A percentile compares a stretch with the other conserved stretches of the same genome.
Conservation (phyloP, 2,329 filamentous ascomycete species). For the Aspergillus texensis region DNA sequence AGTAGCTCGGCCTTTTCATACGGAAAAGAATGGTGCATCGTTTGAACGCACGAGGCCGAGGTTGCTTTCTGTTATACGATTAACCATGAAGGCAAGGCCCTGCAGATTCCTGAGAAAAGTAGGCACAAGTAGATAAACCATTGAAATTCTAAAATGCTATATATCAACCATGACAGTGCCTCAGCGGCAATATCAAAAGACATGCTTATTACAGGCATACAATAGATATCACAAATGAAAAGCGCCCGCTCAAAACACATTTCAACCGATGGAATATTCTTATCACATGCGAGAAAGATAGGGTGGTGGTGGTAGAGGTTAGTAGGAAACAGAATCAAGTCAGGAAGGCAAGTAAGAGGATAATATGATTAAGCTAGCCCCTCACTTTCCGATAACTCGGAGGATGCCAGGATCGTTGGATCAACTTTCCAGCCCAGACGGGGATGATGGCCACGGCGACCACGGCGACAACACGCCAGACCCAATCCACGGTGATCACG, state of each 20-base stretch:
- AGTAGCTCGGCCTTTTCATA: too few species aligned
- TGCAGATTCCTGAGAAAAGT: background rate
- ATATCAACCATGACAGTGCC: background rate
- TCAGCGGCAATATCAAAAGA: background rate
- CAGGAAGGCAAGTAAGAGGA: background rate
- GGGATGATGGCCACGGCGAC: constrained; percentile 79
- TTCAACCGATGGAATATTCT: background rate
- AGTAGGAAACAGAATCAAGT: background rate
- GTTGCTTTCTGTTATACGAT: too few species aligned
- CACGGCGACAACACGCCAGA: constrained; percentile 85
- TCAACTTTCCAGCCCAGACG: constrained; percentile 83
- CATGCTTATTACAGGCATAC: background rate
- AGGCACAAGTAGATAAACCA: background rate
- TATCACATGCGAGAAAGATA: background rate
- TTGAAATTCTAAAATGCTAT: background rate
- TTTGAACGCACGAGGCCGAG: background rate
- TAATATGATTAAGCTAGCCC: constrained; percentile 29
- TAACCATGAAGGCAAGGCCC: too few species aligned
- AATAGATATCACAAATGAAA: background rate
- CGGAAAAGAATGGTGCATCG: background rate
- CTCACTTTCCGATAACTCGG: constrained; percentile 91
- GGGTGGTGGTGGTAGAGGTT: background rate
- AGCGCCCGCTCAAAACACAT: constrained; percentile 6
- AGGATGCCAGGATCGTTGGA: constrained; percentile 82
- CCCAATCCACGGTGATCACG: constrained; percentile 76